Percentiles rank a stretch among this genome's conserved stretches.
These are phyloP conservation scores for Lecanicillium sp. DNA, from an alignment of 2,329 filamentous ascomycete genomes.

Conservation along the genomic window DNA sequence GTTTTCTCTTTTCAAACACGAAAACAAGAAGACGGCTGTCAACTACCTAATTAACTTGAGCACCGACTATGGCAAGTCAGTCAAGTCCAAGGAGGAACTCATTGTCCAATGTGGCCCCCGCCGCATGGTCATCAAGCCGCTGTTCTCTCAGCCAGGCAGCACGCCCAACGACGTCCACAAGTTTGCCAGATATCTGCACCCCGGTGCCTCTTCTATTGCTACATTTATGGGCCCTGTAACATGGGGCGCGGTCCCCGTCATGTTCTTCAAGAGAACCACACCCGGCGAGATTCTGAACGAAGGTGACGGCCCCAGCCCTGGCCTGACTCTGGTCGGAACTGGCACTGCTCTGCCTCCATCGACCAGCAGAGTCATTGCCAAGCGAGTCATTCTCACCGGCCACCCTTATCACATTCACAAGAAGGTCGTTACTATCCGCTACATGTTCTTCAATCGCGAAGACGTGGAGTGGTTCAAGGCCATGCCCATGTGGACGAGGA, in stretches of 20 bases:
- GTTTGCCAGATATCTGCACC: constrained; percentile 85
- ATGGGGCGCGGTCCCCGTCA: constrained; percentile 83
- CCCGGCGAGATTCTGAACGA: constrained; percentile 33
- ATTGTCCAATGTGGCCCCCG: constrained; percentile 87
- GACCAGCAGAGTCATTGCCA: constrained; percentile 76
- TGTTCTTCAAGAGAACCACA: constrained; percentile 68
- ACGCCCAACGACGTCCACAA: constrained; percentile 98
- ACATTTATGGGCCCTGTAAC: constrained; percentile 84
- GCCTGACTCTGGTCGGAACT: constrained; percentile 70
- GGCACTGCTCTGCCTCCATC: constrained; percentile 77
- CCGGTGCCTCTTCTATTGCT: constrained; percentile 80
- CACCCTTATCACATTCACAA: constrained; percentile 99
- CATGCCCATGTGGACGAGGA: constrained; percentile 84
- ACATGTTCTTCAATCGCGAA: constrained; percentile 99
- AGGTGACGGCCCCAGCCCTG: constrained; percentile 32
- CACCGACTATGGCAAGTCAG: constrained; percentile 63
- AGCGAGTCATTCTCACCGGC: constrained; percentile 86
- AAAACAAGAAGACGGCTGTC: constrained; percentile 85
- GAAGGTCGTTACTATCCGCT: constrained; percentile 89
- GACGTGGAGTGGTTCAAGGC: constrained; percentile 98
- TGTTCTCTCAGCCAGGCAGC: constrained; percentile 82
- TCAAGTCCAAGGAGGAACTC: constrained; percentile 88
- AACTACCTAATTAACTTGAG: constrained; percentile 86
- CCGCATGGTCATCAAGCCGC: constrained; percentile 76
- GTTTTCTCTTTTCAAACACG: constrained; percentile 84